phyloP scores from a whole-genome alignment of 768 basidiomycete genomes.

The Boletus tomentosulus region DNA sequence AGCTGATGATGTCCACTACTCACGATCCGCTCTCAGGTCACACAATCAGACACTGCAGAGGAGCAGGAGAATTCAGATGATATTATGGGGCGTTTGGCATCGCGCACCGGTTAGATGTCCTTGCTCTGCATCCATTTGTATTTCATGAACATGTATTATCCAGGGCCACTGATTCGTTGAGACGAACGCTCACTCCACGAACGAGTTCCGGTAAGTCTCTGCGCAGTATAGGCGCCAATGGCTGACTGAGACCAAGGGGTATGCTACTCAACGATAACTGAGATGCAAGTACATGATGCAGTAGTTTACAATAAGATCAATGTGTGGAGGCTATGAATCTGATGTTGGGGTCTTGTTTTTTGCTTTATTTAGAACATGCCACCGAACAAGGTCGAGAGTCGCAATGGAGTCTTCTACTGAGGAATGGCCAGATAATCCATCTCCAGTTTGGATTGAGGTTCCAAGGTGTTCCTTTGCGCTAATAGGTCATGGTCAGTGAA shows the following conservation, averaged over 20 bases:
- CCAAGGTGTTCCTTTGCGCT: conserved; percentile 83
- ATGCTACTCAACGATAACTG: not conserved
- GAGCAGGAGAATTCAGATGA: conserved; percentile 85
- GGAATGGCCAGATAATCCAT: conserved; percentile 74
- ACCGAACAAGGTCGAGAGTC: conserved; percentile 83
- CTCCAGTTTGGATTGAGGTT: conserved; percentile 77
- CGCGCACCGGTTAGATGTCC: conserved; percentile 58
- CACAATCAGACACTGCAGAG: conserved; percentile 78
- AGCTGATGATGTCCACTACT: conserved; percentile 9
- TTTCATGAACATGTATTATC: conserved; percentile 12
- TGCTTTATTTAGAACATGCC: conserved; percentile 66
- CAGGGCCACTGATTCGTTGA: conserved; percentile 32
- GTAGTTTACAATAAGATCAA: not conserved
- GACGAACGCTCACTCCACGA: not conserved
- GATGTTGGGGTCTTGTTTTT: conserved; percentile 27
- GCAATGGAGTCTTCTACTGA: conserved; percentile 87
- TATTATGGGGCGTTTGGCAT: conserved; percentile 70
- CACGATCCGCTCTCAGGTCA: conserved; percentile 49
- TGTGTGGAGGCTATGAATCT: conserved; percentile 11
- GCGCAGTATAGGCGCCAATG: not conserved
- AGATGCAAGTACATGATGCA: conserved; percentile 1
- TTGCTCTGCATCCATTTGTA: conserved; percentile 1
- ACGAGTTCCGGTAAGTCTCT: not conserved
- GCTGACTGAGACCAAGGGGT: not conserved
- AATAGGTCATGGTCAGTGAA: conserved; percentile 9